Evolutionary conservation across 1,284 basidiomycete genomes (phyloP), one percentile per base, ranked within the genome.

Genomic region (Porodaedalea pini): DNA sequence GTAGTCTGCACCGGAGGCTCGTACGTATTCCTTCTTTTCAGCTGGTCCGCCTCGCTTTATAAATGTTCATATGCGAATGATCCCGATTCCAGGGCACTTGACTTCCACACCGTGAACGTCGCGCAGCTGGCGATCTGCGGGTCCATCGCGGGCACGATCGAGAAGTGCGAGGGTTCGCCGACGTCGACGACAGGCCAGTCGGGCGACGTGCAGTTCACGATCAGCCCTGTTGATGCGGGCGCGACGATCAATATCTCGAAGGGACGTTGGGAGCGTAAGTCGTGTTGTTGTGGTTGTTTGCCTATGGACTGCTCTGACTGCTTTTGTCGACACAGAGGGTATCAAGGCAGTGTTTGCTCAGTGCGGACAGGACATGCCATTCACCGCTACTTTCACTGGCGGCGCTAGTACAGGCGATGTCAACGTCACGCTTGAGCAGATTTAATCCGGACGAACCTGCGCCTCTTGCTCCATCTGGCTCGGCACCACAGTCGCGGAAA

Each of bases 81-180:
- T 36, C 23, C 4, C 15, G 31, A 29, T 3, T 21, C 7, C 54
- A 70, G 69, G 13, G 56, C 67, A 2, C 64, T 70, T 21, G 68
- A 70, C 60, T 67, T 63, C 61, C 69, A 71, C 62, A 66, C 66
- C 34, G 64, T 65, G 21, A 68, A 71, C 64, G 69, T 71, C 40
- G 69, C 69, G 23, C 64, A 62, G 36, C 67, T 71, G 25, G 63
- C 66, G 60, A 71, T 71, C 61, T 71, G 69, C 59, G 69, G 69
- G 41, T 64, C 66, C 56, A 71, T 71, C 45, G 65, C 68, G 2
- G 69, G 69, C 54, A 43, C 62, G 51, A 71, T 71, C 61, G 45
- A 69, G 64, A 66, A 67, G 60, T 71, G 69, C 65, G 61, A 68
- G 57, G 69, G 69, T 55, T 52, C 58, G 36, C 69, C 69, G 48